These are phyloP conservation scores for Chytriomyces confervae DNA, from an alignment of 192 early-diverging fungal species.

Conservation along the genomic window DNA sequence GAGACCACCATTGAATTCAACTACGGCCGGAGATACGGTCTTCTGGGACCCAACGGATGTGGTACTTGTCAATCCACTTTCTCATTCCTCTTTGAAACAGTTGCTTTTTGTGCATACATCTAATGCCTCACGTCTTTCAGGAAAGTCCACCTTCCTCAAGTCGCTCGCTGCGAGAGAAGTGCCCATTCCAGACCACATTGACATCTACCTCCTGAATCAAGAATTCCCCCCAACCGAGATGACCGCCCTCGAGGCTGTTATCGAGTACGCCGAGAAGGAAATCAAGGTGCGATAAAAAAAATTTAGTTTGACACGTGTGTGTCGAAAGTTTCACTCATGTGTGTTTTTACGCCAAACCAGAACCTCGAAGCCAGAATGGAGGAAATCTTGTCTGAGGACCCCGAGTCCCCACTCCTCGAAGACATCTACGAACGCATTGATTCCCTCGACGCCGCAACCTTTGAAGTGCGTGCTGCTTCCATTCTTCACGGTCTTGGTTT, in stretches of 20 bases:
- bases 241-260: slow-evolving; percentile 90
- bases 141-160: slow-evolving; percentile 94
- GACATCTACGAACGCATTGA: slow-evolving; percentile 98
- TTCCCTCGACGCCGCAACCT: slow-evolving; percentile 87
- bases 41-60: slow-evolving; percentile 94
- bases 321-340: neutral
- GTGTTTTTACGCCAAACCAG: slow-evolving; percentile 20
- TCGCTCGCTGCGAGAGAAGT: slow-evolving; percentile 92
- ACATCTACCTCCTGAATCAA: slow-evolving; percentile 94
- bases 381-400: slow-evolving; percentile 81
- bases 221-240: slow-evolving; percentile 94
- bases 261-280: slow-evolving; percentile 87
- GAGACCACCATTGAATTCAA: slow-evolving; percentile 97
- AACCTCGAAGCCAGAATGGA: slow-evolving; percentile 93
- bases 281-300: slow-evolving; percentile 59
- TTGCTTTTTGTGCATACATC: no score
- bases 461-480: slow-evolving; percentile 89
- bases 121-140: neutral
- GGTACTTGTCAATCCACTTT: slow-evolving; percentile 38
- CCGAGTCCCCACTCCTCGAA: slow-evolving; percentile 86
- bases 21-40: slow-evolving; percentile 96
- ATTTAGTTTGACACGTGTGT: neutral
- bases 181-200: slow-evolving; percentile 95
- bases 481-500: slow-evolving; percentile 96
- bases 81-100: no score